A percentile compares a stretch with the other conserved stretches of the same genome.
These are phyloP conservation scores for Naganishia albida DNA, from an alignment of 1,284 basidiomycete genomes.

Conservation along the genomic window DNA sequence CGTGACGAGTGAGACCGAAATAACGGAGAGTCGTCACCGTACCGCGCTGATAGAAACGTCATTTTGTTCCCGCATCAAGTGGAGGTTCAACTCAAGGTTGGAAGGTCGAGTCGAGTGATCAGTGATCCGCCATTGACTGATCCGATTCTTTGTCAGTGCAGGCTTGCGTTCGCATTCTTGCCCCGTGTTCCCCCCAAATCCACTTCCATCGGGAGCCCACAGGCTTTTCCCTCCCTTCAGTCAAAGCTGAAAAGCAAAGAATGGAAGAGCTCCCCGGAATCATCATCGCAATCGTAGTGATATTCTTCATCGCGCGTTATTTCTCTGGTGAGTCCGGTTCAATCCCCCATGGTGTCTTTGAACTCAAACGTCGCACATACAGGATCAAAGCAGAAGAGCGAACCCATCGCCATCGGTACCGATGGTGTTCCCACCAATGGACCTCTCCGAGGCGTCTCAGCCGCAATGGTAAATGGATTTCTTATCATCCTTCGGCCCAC, in stretches of 20 bases:
- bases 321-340: constrained; percentile 32
- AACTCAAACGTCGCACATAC: neutral
- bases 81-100: neutral
- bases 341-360: neutral
- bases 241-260: neutral
- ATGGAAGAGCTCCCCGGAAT: constrained; percentile 49
- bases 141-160: neutral
- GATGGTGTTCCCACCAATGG: constrained; percentile 37
- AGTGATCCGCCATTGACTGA: neutral
- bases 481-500: neutral
- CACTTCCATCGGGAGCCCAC: neutral
- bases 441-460: constrained; percentile 43
- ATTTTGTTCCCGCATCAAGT: constrained; percentile 5
- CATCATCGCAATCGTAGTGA: constrained; percentile 44
- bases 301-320: constrained; percentile 46
- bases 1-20: neutral
- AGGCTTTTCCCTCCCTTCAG: neutral
- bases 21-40: neutral
- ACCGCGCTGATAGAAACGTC: neutral
- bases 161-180: neutral
- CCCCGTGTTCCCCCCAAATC: neutral
- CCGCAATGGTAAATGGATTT: constrained; percentile 43
- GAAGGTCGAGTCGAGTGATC: neutral
- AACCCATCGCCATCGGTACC: constrained; percentile 12
- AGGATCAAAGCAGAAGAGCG: constrained; percentile 23